Evolutionary conservation across 371 early-diverging fungal species (phyloP), one percentile per base, ranked within the genome.

Genomic region (Mucor mucedo): DNA sequence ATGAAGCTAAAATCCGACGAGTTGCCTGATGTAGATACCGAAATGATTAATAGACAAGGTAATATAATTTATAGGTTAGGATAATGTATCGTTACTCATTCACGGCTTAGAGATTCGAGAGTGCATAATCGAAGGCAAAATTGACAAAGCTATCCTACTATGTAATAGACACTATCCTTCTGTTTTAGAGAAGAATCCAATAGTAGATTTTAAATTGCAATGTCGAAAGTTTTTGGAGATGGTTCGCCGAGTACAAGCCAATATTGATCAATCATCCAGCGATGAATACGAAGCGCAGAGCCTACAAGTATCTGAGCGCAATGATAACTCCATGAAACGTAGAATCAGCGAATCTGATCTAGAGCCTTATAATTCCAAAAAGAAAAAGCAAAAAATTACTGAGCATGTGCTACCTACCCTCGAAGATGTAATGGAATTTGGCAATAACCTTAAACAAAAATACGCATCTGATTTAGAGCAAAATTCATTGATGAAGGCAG

Each of bases 201-300:
- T 50, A n/a, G 27, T 63, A 10, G n/a, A 49, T 5, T 92, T 96
- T 62, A 85, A 86, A 57, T 86, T 97, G n/a, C 76, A 86, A 28
- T 95, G 96, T 69, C 89, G 88, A 44, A 88, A 92, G 66, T 95
- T 96, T 70, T 74, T 96, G 27, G 96, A 96, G 74, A 86, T 94
- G 82, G 88, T 94, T 52, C 67, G 78, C 13, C 55, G 69, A 39
- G 65, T 35, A 38, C 45, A 69, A 40, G 14, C 77, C 87, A 13
- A 87, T 91, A 27, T 83, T 84, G 53, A 8, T 38, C 10, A 91
- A 90, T 0, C 69, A 13, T 10, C 11, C 49, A 40, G 71, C 28
- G 77, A 74, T 30, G 52, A 60, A 9, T 61, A 79, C 56, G 71
- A 83, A 39, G 72, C 53, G 49, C 58, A 60, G 40, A 58, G 60